These are phyloP conservation scores for Fusarium robinianum DNA, from an alignment of 2,329 filamentous ascomycete genomes.

Conservation along the genomic window DNA sequence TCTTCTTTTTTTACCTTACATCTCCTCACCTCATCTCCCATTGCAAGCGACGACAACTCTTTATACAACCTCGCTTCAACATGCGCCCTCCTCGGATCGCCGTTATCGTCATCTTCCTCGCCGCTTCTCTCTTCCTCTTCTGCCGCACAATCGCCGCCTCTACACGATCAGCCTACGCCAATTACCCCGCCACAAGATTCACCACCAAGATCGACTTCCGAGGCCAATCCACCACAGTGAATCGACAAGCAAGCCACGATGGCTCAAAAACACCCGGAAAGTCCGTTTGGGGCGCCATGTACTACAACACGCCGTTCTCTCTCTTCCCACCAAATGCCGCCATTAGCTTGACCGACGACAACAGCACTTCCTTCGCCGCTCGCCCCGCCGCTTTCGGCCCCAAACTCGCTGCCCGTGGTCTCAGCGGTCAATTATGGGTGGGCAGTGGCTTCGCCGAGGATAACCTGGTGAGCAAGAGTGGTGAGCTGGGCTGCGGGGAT, in stretches of 20 bases:
- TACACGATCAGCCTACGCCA: conserved; percentile 34
- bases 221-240: conserved; percentile 14
- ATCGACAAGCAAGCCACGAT: no score
- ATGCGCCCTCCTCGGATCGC: conserved; percentile 61
- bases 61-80: conserved; percentile 35
- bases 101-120: conserved; percentile 58
- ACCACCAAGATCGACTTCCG: conserved; percentile 26
- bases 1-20: conserved; percentile 4
- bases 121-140: conserved; percentile 59
- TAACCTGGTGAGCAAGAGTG: conserved; percentile 64
- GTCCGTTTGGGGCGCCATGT: conserved; percentile 57
- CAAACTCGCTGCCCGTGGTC: conserved; percentile 70
- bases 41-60: conserved; percentile 6
- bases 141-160: conserved; percentile 56
- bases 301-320: conserved; percentile 76
- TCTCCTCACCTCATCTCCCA: conserved; percentile 1
- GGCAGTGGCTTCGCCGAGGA: conserved; percentile 91
- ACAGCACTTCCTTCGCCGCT: conserved; percentile 94
- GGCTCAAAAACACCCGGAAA: conserved; percentile 24
- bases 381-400: conserved; percentile 93
- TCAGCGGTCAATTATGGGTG: conserved; percentile 92
- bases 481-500: conserved; percentile 94
- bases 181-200: conserved; percentile 36
- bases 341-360: conserved; percentile 96
- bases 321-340: conserved; percentile 94